Conservation (phyloP, 306 rosid species). For the Cucumis melo region DNA sequence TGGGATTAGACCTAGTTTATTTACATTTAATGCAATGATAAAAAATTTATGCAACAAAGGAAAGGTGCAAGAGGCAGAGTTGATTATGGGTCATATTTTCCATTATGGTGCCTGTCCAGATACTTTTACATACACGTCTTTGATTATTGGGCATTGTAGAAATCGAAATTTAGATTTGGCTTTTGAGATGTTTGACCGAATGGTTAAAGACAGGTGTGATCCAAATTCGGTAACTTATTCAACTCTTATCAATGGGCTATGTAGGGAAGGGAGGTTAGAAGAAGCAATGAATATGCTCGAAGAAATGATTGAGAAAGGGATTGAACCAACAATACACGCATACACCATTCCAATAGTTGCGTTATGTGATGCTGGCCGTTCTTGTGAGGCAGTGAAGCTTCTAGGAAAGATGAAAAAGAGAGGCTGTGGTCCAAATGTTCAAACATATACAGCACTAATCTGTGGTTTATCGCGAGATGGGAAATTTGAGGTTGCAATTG, state of each 20-base stretch:
- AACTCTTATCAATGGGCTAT: slow-evolving; percentile 25
- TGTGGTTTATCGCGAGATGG: slow-evolving; percentile 22
- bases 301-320: slow-evolving; percentile 22
- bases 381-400: slow-evolving; percentile 23
- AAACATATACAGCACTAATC: slow-evolving; percentile 25
- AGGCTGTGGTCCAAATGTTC: slow-evolving; percentile 24
- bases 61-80: slow-evolving; percentile 18
- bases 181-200: slow-evolving; percentile 19
- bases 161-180: slow-evolving; percentile 17
- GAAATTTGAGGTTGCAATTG: slow-evolving; percentile 22
- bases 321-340: slow-evolving; percentile 22
- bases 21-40: slow-evolving; percentile 25
- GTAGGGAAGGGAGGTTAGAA: slow-evolving; percentile 22
- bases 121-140: slow-evolving; percentile 25
- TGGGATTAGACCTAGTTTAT: slow-evolving; percentile 21
- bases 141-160: slow-evolving; percentile 31
- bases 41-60: slow-evolving; percentile 31
- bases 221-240: slow-evolving; percentile 26
- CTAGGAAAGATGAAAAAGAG: slow-evolving; percentile 17
- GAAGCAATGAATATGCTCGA: slow-evolving; percentile 30
- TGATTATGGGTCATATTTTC: slow-evolving; percentile 19
- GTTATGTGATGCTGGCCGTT: slow-evolving; percentile 20
- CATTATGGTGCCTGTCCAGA: slow-evolving; percentile 14
- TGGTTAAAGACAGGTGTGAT: slow-evolving; percentile 24
- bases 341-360: slow-evolving; percentile 24